A percentile compares a stretch with the other conserved stretches of the same genome.
Conservation (phyloP, 176 grass and related monocot species). For the Musa schizocarpa region DNA sequence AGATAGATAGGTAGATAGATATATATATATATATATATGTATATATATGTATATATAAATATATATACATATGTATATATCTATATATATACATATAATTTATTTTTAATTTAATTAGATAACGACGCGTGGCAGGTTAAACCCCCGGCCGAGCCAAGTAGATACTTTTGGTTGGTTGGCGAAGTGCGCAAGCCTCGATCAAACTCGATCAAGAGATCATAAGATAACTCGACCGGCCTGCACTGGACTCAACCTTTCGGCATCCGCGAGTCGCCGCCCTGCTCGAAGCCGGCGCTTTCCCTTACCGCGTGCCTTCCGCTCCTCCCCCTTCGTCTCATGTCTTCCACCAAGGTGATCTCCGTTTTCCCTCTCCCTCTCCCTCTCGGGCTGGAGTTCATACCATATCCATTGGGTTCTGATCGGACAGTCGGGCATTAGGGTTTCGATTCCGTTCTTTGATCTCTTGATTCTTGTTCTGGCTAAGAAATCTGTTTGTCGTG, state of each 20-base stretch:
- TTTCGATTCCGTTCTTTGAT: conserved; percentile 5
- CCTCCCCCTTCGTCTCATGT: conserved; percentile 23
- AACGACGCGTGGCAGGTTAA: too few relatives aligned
- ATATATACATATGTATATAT: too few relatives aligned
- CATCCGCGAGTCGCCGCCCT: background rate
- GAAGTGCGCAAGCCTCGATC: too few relatives aligned
- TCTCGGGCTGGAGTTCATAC: background rate
- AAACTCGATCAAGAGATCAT: too few relatives aligned
- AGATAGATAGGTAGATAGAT: too few relatives aligned
- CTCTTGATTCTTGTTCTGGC: background rate
- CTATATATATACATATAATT: too few relatives aligned
- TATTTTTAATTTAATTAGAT: too few relatives aligned
- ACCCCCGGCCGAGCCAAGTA: too few relatives aligned
- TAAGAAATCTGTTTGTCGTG: conserved; percentile 3
- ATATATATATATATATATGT: too few relatives aligned
- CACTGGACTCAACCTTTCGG: background rate
- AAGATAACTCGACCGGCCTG: background rate
- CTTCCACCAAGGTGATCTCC: conserved; percentile 41
- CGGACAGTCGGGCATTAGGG: background rate
- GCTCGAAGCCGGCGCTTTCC: background rate
- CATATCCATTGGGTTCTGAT: background rate
- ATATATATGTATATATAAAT: too few relatives aligned
- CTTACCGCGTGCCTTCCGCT: background rate
- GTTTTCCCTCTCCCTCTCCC: background rate
- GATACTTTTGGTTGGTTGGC: too few relatives aligned